These are phyloP conservation scores for Sporothrix schenckii DNA, from an alignment of 2,329 filamentous ascomycete genomes.

Conservation along the genomic window DNA sequence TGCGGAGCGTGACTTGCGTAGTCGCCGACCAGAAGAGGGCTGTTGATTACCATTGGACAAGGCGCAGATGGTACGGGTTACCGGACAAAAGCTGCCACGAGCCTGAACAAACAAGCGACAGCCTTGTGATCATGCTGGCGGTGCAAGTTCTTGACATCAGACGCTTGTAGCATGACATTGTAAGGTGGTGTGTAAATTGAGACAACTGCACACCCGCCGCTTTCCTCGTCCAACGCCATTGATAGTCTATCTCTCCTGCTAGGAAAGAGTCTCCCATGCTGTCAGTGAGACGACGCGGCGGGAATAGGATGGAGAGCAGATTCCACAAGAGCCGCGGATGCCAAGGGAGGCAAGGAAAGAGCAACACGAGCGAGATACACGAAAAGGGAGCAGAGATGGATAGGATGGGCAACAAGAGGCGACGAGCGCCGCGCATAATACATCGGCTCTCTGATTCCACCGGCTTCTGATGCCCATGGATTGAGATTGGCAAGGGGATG, in stretches of 20 bases:
- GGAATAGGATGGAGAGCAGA: constrained; percentile 8
- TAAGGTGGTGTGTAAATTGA: neutral
- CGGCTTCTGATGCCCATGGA: neutral
- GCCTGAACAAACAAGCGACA: neutral
- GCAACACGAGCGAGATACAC: constrained; percentile 1
- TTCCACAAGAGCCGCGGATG: neutral
- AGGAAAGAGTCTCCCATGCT: neutral
- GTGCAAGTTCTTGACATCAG: neutral
- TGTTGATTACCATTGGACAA: neutral
- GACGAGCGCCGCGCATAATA: neutral
- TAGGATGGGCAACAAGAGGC: neutral
- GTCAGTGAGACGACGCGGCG: neutral
- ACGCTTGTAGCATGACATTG: neutral
- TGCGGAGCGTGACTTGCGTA: neutral
- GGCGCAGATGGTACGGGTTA: neutral
- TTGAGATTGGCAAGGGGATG: neutral
- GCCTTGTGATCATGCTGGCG: neutral
- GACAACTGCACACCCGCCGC: neutral
- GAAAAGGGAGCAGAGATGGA: neutral
- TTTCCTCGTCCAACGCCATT: too few species aligned
- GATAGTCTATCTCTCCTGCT: neutral
- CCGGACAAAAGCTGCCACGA: neutral
- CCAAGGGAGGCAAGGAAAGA: constrained; percentile 10
- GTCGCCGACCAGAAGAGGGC: constrained; percentile 8
- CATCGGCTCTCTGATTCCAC: neutral